Conservation (phyloP, 139 green algal genomes). For the Chlorella sp. region DNA sequence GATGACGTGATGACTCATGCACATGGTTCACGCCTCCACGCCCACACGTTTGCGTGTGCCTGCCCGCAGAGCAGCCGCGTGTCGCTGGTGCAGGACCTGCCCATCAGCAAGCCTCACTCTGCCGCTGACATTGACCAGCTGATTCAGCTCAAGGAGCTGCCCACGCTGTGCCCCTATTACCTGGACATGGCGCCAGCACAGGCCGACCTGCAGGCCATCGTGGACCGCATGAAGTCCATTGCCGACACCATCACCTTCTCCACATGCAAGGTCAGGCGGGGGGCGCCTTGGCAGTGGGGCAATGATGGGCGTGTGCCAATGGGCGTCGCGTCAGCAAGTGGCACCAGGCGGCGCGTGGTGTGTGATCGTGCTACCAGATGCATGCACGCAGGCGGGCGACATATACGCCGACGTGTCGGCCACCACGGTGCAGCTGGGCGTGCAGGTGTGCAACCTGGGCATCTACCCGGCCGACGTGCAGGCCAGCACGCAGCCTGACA, state of each 20-base stretch:
- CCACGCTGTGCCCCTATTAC: constrained; percentile 60
- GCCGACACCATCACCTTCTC: constrained; percentile 37
- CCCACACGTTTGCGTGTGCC: background rate
- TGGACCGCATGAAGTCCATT: constrained; percentile 60
- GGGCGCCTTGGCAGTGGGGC: background rate
- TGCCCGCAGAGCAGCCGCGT: constrained; percentile 36
- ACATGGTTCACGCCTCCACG: background rate
- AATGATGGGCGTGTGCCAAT: background rate
- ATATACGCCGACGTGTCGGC: constrained; percentile 52
- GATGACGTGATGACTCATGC: too few species aligned
- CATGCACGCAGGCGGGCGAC: constrained; percentile 43
- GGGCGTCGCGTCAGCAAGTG: too few species aligned
- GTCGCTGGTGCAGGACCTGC: constrained; percentile 65
- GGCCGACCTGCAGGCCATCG: constrained; percentile 30
- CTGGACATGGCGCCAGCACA: constrained; percentile 51
- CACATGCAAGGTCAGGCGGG: background rate
- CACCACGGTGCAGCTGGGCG: constrained; percentile 39
- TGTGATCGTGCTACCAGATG: too few species aligned
- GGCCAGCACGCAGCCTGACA: background rate
- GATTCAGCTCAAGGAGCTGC: constrained; percentile 31
- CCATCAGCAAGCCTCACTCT: constrained; percentile 50
- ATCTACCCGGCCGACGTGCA: background rate
- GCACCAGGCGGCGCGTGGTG: too few species aligned
- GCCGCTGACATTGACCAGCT: constrained; percentile 49
- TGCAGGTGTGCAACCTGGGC: constrained; percentile 26